phyloP scores from a whole-genome alignment of 768 basidiomycete species.

The Calocera cornea region DNA sequence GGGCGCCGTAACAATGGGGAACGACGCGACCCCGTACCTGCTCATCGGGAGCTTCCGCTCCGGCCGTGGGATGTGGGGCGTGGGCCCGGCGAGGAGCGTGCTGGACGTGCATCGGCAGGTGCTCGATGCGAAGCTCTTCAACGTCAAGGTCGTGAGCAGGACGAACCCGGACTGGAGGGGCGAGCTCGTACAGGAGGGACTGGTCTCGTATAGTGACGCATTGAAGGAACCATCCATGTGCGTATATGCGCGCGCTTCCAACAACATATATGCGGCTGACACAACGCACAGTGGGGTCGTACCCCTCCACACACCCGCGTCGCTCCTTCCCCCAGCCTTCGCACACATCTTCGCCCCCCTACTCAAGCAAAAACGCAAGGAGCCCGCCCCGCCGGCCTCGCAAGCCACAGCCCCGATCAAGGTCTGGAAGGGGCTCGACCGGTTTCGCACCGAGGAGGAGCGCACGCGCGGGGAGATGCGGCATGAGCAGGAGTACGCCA shows the following conservation, averaged over 20 bases:
- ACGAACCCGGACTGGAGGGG: conserved; percentile 4
- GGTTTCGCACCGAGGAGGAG: conserved; percentile 23
- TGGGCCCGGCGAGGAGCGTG: conserved; percentile 37
- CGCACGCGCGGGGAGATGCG: conserved; percentile 9
- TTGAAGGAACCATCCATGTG: neutral
- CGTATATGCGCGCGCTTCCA: neutral
- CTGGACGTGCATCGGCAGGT: neutral
- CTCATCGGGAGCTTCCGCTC: conserved; percentile 68
- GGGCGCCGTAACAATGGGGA: conserved; percentile 74
- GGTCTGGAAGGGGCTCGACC: conserved; percentile 30
- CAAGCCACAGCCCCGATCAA: neutral
- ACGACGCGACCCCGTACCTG: conserved; percentile 68
- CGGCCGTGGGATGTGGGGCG: conserved; percentile 68
- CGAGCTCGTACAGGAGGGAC: neutral
- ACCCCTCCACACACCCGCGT: conserved; percentile 16
- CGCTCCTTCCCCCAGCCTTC: conserved; percentile 21
- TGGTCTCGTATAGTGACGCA: neutral
- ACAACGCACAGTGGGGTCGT: neutral
- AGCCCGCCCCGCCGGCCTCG: neutral
- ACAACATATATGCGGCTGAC: neutral
- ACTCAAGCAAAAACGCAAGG: neutral
- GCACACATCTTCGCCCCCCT: neutral
- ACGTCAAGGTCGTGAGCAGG: neutral
- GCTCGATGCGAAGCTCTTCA: neutral
- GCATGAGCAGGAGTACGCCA: conserved; percentile 55